Evolutionary conservation across 192 early-diverging fungal genomes (phyloP), one percentile per base, ranked within the genome.

Genomic region (Gonapodya prolifera): DNA sequence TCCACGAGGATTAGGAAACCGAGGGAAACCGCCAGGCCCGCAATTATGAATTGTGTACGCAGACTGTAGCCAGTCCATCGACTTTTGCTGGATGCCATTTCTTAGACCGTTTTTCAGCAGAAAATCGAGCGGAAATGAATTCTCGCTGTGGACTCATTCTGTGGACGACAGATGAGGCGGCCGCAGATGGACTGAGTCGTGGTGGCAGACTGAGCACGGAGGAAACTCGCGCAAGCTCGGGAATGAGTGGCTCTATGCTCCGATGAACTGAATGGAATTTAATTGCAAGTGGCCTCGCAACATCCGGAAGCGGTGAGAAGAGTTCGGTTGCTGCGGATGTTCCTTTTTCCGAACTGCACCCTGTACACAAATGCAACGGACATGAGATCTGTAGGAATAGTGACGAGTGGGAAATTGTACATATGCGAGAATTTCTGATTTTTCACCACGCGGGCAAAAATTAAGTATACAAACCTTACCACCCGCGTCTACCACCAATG

Each of bases 1-100:
- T 80, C 76, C n/a, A 70, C 78, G 33, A 70, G 16, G 34, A 81
- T 2, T 34, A 82, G 81, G 45, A 61, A 61, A 61, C 45, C 45
- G 8, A 61, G 45, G 45, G 45, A 61, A 61, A 61, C 45, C 8
- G 45, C 45, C 45, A 61, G 45, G 45, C 45, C 45, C 45, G 23
- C 45, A 23, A 61, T 61, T 16, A 61, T 61, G 45, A 61, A 61
- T 61, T 61, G 45, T 61, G 45, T 61, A 61, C 45, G 45, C 45
- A 61, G 45, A 61, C 45, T 61, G 23, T 61, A 61, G 45, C 23
- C 45, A 23, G 45, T 61, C 45, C 45, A 61, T 61, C 45, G 45
- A 61, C 45, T 61, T 61, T 61, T 61, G 45, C 45, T 61, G 45
- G 45, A 8, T 23, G 45, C 8, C 45, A 61, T 61, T 23, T 61